Evolutionary conservation across 306 rosid genomes (phyloP), one percentile per base, ranked within the genome.

Genomic region (Geum urbanum): DNA sequence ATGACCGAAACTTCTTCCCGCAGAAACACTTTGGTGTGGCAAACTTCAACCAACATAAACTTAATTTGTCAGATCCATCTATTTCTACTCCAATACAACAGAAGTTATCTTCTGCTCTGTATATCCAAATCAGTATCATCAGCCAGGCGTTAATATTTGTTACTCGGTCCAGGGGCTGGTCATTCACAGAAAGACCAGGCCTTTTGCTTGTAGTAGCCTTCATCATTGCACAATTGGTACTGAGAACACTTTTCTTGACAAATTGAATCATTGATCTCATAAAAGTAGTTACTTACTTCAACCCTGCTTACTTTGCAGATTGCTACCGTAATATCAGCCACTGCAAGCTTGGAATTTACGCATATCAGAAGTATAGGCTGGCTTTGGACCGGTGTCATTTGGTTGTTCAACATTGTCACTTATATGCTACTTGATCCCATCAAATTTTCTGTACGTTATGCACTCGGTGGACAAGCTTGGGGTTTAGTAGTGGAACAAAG

Each of bases 71-170:
- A 9, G 0, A 73, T 10, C 11, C 27, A 1, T 12, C 5, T 13
- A 56, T 9, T 16, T 64, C 75, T n/a, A 56, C 46, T 3, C 69
- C 49, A 11, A 63, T 72, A 20, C 77, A 67, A 0, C 66, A 12
- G 59, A 84, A 22, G 81, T 11, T 89, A 78, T 84, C 84, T 9
- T 86, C 91, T 57, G 89, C 91, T 71, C 70, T 89, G 40, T 84
- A 89, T 74, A 89, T 89, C 70, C 96, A 84, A 89, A 91, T 86
- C 74, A 89, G 96, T 51, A 79, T 79, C 67, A 89, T 89, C 44
- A 84, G 89, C 78, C 91, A 89, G 70, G 91, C 96, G 50, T 76
- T 89, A 43, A 86, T 89, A 72, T 89, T 89, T 37, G 89, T 89
- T 58, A 89, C 96, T 18, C 88, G 91, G 40, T 82, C 91, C 2